Evolutionary conservation across 164 flowering plant species (phyloP).

Genomic region (Piper longum): DNA sequence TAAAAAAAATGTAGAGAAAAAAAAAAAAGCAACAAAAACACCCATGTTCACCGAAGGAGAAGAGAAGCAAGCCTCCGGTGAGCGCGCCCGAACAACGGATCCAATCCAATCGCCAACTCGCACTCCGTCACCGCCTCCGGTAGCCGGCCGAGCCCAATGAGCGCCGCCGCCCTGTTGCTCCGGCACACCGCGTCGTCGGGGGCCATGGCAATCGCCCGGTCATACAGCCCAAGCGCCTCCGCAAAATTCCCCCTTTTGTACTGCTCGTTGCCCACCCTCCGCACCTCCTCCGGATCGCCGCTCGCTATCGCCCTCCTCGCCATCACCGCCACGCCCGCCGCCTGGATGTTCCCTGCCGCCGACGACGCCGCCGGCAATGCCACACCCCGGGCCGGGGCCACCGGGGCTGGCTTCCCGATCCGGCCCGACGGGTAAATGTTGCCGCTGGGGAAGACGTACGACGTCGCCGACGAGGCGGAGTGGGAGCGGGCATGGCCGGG

Average conservation of each 20-base stretch:
- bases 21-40: background rate
- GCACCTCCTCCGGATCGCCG: no score
- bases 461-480: background rate
- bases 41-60: conserved; percentile 39
- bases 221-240: conserved; percentile 25
- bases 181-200: conserved; percentile 17
- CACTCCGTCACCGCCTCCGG: conserved; percentile 60
- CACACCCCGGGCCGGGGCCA: conserved; percentile 1
- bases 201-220: conserved; percentile 62
- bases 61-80: conserved; percentile 72
- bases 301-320: no score
- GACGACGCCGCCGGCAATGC: background rate
- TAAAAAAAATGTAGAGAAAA: no score
- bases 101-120: conserved; percentile 25
- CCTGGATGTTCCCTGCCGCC: conserved; percentile 9
- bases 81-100: conserved; percentile 4
- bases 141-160: conserved; percentile 24
- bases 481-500: no score
- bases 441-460: conserved; percentile 31
- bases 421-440: conserved; percentile 62
- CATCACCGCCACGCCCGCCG: conserved; percentile 12
- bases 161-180: no score
- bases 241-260: no score
- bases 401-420: conserved; percentile 24
- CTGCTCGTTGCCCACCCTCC: no score